Evolutionary conservation across 176 grass and related monocot species (phyloP).

Genomic region (Triticum aestivum): IWGSC_CS_RefSeq_v2.1 NC_057806.1:5804989-5805488

Average conservation of each 20-base stretch:
- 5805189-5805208: constrained; percentile 26
- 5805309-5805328: constrained; percentile 37
- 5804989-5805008: not conserved
- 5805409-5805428: not conserved
- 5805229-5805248: constrained; percentile 41
- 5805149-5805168: constrained; percentile 38
- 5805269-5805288: constrained; percentile 37
- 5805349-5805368: constrained; percentile 20
- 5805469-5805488: no score
- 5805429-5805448: no score
- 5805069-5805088: constrained; percentile 29
- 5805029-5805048: constrained; percentile 23
- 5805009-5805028: constrained; percentile 36
- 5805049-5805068: constrained; percentile 13
- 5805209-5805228: constrained; percentile 10
- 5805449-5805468: no score
- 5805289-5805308: constrained; percentile 19
- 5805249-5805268: constrained; percentile 25
- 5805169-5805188: not conserved
- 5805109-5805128: constrained; percentile 31
- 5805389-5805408: not conserved
- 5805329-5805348: constrained; percentile 34
- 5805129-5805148: not conserved
- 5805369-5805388: not conserved
- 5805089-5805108: constrained; percentile 47